Evolutionary conservation across 2,329 filamentous ascomycete species (phyloP).

Genomic region (Paraphaeosphaeria sporulosa): DNA sequence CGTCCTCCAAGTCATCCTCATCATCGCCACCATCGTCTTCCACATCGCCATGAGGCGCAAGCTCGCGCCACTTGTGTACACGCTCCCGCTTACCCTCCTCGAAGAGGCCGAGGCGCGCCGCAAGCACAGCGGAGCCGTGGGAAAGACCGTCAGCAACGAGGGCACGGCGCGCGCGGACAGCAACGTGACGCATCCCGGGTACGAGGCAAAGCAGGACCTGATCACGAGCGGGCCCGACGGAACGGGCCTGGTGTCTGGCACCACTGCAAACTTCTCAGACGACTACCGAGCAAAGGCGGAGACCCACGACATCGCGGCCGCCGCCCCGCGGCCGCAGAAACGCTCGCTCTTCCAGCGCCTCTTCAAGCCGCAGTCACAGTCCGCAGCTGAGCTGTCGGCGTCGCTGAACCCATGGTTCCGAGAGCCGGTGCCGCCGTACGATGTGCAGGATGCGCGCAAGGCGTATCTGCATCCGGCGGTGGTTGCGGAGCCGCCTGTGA

Average conservation of each 20-base stretch:
- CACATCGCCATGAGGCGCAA: constrained; percentile 8
- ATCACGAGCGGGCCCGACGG: background rate
- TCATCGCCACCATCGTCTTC: constrained; percentile 1
- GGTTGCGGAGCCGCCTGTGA: constrained; percentile 18
- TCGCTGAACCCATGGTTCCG: constrained; percentile 19
- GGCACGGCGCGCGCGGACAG: background rate
- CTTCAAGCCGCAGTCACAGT: constrained; percentile 18
- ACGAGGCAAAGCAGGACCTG: background rate
- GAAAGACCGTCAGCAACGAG: background rate
- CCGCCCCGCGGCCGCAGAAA: background rate
- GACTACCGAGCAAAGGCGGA: background rate
- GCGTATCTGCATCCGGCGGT: constrained; percentile 25
- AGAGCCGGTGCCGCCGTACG: constrained; percentile 18
- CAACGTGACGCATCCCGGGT: constrained; percentile 6
- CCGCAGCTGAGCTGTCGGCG: constrained; percentile 19
- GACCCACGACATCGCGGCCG: background rate
- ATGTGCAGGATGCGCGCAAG: constrained; percentile 21
- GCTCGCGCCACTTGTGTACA: background rate
- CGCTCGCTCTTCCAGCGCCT: constrained; percentile 13
- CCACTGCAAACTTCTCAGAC: background rate
- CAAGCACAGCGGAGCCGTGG: background rate
- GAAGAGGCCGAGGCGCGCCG: background rate
- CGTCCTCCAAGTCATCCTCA: constrained; percentile 3
- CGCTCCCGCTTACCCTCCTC: constrained; percentile 2
- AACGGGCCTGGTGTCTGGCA: constrained; percentile 3